Evolutionary conservation across 495 filamentous ascomycete genomes (phyloP).

Genomic region (Penicillium salamii): DNA sequence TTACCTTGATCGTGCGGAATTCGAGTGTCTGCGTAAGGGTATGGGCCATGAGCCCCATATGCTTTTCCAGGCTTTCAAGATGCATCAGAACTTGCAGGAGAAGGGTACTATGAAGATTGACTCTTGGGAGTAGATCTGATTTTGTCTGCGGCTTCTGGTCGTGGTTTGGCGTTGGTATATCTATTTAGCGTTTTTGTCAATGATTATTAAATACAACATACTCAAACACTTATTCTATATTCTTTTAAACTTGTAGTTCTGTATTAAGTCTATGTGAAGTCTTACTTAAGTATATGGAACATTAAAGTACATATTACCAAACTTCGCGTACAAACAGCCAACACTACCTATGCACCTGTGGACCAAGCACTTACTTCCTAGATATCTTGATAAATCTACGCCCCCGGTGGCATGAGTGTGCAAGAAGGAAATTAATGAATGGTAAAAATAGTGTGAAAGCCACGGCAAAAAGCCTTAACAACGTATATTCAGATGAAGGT

Average conservation of each 20-base stretch:
- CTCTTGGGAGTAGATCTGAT: slow-evolving; percentile 45
- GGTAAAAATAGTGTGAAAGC: too few relatives aligned
- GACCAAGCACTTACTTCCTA: too few relatives aligned
- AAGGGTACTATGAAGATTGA: slow-evolving; percentile 82
- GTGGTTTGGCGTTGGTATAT: slow-evolving; percentile 15
- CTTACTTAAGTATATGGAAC: too few relatives aligned
- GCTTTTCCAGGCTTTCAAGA: slow-evolving; percentile 80
- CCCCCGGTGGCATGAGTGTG: too few relatives aligned
- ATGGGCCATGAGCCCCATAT: slow-evolving; percentile 90
- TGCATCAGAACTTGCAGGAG: slow-evolving; percentile 79
- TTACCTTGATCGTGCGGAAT: slow-evolving; percentile 86
- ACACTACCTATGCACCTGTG: too few relatives aligned
- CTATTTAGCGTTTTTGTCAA: slow-evolving; percentile 12
- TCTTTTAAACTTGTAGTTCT: too few relatives aligned
- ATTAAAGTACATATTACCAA: too few relatives aligned
- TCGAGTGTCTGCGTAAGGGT: slow-evolving; percentile 81
- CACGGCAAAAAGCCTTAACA: too few relatives aligned
- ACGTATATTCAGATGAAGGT: background rate
- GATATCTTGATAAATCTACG: too few relatives aligned
- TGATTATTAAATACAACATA: background rate
- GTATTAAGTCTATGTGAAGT: too few relatives aligned
- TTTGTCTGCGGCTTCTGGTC: background rate
- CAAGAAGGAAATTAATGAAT: too few relatives aligned
- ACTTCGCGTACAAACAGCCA: too few relatives aligned
- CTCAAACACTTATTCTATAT: background rate